Base-by-base conservation (phyloP, 805 yeast genomes). In the Saturnispora bothae region DNA sequence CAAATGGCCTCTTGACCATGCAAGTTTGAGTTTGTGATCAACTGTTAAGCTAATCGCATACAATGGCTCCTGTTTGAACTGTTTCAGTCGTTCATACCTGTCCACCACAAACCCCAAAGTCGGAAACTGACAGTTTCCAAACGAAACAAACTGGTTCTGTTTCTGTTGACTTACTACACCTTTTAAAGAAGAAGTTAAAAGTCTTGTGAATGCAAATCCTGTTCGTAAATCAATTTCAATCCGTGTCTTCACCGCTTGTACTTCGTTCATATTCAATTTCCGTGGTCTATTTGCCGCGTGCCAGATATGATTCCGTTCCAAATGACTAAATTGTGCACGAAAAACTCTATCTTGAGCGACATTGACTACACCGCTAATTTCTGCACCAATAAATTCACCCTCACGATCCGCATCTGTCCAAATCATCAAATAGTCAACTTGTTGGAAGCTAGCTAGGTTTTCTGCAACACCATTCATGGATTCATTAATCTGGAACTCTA, bases 351-450 rank as follows among this genome's bases (percentile, higher is more conserved):
- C 66, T 15, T 71, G 49, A 1, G 58, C 61, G 48, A 51, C 81
- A 79, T 1, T 59, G 63, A 44, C 96, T n/a, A 77, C 78, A 38
- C 76, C 68, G 26, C 73, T 66, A 13, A 94, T 75, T 50, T 88
- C 95, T 62, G 68, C 75, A 0, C 96, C 97, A 40, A 88, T 88
- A 56, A 76, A 81, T 56, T 88, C 97, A 2, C 97, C 97, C 55
- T 88, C 97, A 27, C 96, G 66, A 66, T 88, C 97, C 60, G 98
- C 92, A 68, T 92, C 99, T 1, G 98, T 92, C 97, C 98, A 92
- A 6, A 92, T 84, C 83, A 85, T 83, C 39, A 92, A 60, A 28
- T 63, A 62, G 37, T 75, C 71, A 4, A 83, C 72, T 15, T 51
- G 51, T 29, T 77, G 56, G 52, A 85, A 85, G 4, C 57, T 57